Percentiles rank a stretch among this genome's conserved stretches.
These are phyloP conservation scores for Kwoniella europaea DNA, from an alignment of 768 basidiomycete genomes.

Conservation along the genomic window DNA sequence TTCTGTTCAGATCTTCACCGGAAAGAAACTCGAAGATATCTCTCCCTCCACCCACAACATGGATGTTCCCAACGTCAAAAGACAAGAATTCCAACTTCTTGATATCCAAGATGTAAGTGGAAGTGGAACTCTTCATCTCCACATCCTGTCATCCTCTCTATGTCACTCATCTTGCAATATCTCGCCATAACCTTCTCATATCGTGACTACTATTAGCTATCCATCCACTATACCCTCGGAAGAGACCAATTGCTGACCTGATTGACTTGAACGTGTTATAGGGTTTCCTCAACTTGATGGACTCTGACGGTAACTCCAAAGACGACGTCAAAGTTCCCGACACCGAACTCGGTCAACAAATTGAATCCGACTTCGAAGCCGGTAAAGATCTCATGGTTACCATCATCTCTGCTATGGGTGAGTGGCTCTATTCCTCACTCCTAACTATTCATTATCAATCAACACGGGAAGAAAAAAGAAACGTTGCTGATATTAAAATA, in stretches of 20 bases:
- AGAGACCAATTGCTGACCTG: too few relatives aligned
- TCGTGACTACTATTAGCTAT: too few relatives aligned
- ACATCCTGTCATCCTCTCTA: too few relatives aligned
- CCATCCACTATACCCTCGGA: too few relatives aligned
- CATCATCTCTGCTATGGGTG: conserved; percentile 71
- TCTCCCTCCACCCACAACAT: conserved; percentile 86
- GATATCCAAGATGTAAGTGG: conserved; percentile 76
- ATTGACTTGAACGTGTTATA: conserved; percentile 9
- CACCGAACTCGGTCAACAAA: conserved; percentile 74
- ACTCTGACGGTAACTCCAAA: conserved; percentile 75
- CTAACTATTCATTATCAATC: too few relatives aligned
- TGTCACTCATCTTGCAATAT: too few relatives aligned
- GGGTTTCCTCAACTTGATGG: conserved; percentile 94
- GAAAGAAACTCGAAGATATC: conserved; percentile 84
- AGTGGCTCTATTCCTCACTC: conserved; percentile 10
- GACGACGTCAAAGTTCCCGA: conserved; percentile 96
- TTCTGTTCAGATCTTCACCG: conserved; percentile 85
- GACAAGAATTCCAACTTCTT: conserved; percentile 89
- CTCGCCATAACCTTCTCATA: too few relatives aligned
- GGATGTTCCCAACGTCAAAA: conserved; percentile 93
- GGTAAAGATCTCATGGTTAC: conserved; percentile 83
- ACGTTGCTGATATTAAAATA: conserved; percentile 13
- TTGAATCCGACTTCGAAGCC: conserved; percentile 72
- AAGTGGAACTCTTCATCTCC: too few relatives aligned
- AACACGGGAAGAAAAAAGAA: background rate